Evolutionary conservation across 352 stramenopile species (phyloP).

Genomic region (Phytophthora sansomeana): DNA sequence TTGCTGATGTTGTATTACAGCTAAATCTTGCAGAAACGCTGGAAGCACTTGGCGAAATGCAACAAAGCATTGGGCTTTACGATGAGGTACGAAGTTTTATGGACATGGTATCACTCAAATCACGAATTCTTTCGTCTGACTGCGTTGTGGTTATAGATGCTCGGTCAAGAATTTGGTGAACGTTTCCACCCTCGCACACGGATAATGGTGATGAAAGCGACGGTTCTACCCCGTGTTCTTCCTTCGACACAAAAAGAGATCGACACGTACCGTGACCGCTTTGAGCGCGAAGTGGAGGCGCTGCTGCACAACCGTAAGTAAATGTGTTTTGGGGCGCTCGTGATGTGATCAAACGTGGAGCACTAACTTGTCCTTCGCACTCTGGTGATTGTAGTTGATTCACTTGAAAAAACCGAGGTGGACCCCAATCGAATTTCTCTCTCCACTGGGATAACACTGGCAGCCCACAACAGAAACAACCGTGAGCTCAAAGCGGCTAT

Average conservation of each 20-base stretch:
- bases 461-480: conserved; percentile 77
- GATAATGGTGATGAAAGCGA: conserved; percentile 68
- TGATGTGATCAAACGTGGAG: neutral
- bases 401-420: conserved; percentile 45
- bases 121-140: neutral
- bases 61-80: conserved; percentile 63
- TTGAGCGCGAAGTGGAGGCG: conserved; percentile 49
- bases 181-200: conserved; percentile 39
- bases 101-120: neutral
- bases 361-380: neutral
- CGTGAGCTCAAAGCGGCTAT: conserved; percentile 62
- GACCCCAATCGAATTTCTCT: conserved; percentile 65
- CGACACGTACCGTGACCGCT: conserved; percentile 48
- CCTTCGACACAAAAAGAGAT: conserved; percentile 61
- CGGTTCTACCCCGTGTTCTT: conserved; percentile 70
- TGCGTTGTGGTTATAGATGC: conserved; percentile 35
- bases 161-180: conserved; percentile 29
- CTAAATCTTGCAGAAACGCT: conserved; percentile 62
- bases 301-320: conserved; percentile 50
- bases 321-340: neutral
- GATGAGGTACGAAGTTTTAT: conserved; percentile 39
- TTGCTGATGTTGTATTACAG: conserved; percentile 29
- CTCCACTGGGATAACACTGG: conserved; percentile 66
- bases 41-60: conserved; percentile 64
- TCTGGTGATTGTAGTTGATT: conserved; percentile 29